A percentile compares a stretch with the other conserved stretches of the same genome.
phyloP scores from a whole-genome alignment of 176 grass and related monocot species.

The Guadua angustifolia region DNA sequence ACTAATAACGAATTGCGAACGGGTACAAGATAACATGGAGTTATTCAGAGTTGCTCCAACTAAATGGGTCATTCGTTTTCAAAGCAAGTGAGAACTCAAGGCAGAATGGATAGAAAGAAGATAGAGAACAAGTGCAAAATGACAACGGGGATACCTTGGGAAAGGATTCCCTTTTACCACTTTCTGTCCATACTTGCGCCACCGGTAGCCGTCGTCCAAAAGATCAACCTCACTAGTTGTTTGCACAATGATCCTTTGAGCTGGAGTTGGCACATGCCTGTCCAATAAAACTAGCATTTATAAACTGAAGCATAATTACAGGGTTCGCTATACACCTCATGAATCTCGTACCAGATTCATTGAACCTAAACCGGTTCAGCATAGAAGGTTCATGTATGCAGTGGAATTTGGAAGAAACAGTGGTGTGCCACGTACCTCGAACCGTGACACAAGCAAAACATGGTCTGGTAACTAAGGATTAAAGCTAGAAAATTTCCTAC shows the following conservation, averaged over 20 bases:
- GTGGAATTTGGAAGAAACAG: not conserved
- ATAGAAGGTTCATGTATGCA: not conserved
- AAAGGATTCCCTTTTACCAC: constrained; percentile 96
- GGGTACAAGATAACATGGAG: not conserved
- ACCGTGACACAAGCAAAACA: not conserved
- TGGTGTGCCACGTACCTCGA: not conserved
- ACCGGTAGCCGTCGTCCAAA: constrained; percentile 93
- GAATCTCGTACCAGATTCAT: not conserved
- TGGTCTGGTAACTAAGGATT: not conserved
- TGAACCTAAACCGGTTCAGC: not conserved
- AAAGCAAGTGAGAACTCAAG: constrained; percentile 5
- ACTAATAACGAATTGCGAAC: not conserved
- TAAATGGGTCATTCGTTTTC: constrained; percentile 17
- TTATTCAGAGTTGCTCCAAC: constrained; percentile 35
- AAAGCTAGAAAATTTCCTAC: not conserved
- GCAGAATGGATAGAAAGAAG: constrained; percentile 13
- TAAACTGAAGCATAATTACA: not conserved
- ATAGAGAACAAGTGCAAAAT: constrained; percentile 24
- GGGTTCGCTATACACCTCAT: not conserved
- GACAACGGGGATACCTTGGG: constrained; percentile 64
- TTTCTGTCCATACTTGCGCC: constrained; percentile 96
- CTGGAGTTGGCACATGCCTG: constrained; percentile 56
- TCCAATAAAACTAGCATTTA: constrained; percentile 47
- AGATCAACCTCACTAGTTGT: constrained; percentile 95
- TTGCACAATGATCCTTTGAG: constrained; percentile 90